phyloP scores from a whole-genome alignment of 345 rosid species.

The Euphorbia pulcherrima region DNA sequence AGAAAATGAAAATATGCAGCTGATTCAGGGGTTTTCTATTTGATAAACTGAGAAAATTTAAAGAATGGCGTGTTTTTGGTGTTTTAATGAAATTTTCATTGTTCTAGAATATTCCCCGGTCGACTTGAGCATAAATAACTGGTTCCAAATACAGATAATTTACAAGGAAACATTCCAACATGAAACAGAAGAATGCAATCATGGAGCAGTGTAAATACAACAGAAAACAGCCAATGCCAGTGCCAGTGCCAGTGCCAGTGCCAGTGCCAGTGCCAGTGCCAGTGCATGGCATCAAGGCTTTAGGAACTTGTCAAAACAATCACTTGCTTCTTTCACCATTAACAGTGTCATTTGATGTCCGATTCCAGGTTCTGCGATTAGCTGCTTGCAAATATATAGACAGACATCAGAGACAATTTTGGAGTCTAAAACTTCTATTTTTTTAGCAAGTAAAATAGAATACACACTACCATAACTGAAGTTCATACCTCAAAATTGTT shows the following conservation, averaged over 20 bases:
- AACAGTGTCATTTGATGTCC: slow-evolving; percentile 59
- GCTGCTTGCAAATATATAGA: slow-evolving; percentile 41
- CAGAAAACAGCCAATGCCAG: not conserved
- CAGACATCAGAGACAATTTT: not conserved
- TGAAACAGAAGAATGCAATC: not conserved
- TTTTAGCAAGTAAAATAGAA: not conserved
- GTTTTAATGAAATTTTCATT: too few relatives aligned
- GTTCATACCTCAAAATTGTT: slow-evolving; percentile 48
- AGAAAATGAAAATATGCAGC: not conserved
- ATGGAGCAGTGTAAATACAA: not conserved
- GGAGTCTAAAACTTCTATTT: not conserved
- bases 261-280: too few relatives aligned
- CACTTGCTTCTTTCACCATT: slow-evolving; percentile 77
- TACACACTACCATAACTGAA: not conserved
- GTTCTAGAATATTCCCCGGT: too few relatives aligned
- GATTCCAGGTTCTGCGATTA: slow-evolving; percentile 56
- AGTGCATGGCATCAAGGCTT: slow-evolving; percentile 21
- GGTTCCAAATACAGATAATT: not conserved
- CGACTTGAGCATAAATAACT: not conserved
- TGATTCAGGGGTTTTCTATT: not conserved
- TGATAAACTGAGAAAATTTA: too few relatives aligned
- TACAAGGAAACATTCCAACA: not conserved
- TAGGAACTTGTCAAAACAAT: slow-evolving; percentile 66
- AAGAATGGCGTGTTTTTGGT: too few relatives aligned
- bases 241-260: too few relatives aligned